Conservation (phyloP, 83 land plant species). For the Thuja plicata region DNA sequence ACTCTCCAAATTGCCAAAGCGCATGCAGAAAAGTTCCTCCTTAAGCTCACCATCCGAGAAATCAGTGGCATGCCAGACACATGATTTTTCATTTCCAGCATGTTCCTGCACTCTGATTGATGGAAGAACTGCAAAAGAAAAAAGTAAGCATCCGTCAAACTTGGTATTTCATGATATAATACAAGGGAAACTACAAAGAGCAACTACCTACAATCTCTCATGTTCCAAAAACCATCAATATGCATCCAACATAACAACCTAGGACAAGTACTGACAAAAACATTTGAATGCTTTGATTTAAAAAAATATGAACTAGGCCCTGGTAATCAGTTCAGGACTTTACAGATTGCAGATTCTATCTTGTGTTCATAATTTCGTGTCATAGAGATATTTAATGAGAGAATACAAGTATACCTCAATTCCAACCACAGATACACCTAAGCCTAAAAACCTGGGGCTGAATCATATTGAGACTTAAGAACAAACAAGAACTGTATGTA, state of each 20-base stretch:
- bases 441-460: not conserved
- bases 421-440: not conserved
- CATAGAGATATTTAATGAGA: not conserved
- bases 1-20: conserved; percentile 73
- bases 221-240: not conserved
- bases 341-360: not conserved
- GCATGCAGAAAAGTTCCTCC: conserved; percentile 77
- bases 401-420: not conserved
- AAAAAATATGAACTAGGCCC: not conserved
- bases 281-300: not conserved
- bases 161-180: not conserved
- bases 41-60: conserved; percentile 92
- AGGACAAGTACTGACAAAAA: not conserved
- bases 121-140: conserved; percentile 43
- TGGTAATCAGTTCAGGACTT: not conserved
- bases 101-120: conserved; percentile 69
- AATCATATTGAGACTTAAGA: not conserved
- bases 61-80: conserved; percentile 90
- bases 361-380: not conserved
- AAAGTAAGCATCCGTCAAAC: not conserved
- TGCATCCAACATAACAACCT: not conserved
- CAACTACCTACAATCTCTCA: not conserved
- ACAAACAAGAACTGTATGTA: not conserved
- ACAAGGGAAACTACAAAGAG: not conserved
- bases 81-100: conserved; percentile 81